Evolutionary conservation across 129 eudicot species (phyloP).

Genomic region (Lonicera japonica): DNA sequence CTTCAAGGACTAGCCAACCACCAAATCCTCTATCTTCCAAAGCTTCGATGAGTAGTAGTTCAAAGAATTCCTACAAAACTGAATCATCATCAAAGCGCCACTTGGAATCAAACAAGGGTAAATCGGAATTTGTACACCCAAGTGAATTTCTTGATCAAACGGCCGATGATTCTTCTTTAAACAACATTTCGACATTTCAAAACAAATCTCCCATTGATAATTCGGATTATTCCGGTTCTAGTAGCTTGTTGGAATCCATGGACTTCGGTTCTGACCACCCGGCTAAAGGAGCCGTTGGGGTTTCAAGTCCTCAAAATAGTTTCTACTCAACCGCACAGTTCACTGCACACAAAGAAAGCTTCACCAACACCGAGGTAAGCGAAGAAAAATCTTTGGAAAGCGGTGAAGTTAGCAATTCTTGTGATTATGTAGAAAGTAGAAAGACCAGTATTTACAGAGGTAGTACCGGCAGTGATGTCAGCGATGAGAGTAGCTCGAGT

Average conservation of each 20-base stretch:
- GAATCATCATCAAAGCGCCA: slow-evolving; percentile 15
- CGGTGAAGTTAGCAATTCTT: slow-evolving; percentile 33
- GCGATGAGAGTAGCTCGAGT: slow-evolving; percentile 82
- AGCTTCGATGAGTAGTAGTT: slow-evolving; percentile 12
- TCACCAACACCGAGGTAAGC: slow-evolving; percentile 73
- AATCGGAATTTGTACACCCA: slow-evolving; percentile 23
- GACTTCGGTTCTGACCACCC: slow-evolving; percentile 2
- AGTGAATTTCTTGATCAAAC: slow-evolving; percentile 22
- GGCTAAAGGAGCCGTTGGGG: slow-evolving; percentile 11
- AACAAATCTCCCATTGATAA: slow-evolving; percentile 26
- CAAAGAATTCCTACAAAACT: slow-evolving; percentile 34
- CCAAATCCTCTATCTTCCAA: slow-evolving; percentile 29
- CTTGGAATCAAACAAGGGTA: slow-evolving; percentile 19
- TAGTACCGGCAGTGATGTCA: slow-evolving; percentile 77
- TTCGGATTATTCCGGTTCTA: slow-evolving; percentile 12
- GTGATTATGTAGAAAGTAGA: slow-evolving; percentile 45
- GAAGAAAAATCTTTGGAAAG: slow-evolving; percentile 51
- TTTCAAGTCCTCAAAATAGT: slow-evolving; percentile 68
- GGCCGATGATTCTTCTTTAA: slow-evolving; percentile 27
- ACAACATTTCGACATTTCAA: slow-evolving; percentile 32
- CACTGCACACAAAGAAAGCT: slow-evolving; percentile 81
- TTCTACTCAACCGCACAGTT: slow-evolving; percentile 60
- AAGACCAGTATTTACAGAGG: slow-evolving; percentile 67
- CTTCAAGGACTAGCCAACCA: slow-evolving; percentile 19
- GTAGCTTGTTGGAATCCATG: slow-evolving; percentile 18